A percentile compares a stretch with the other conserved stretches of the same genome.
Evolutionary conservation across 208 protist genomes (phyloP).

Genomic region (Acanthamoeba royreba): DNA sequence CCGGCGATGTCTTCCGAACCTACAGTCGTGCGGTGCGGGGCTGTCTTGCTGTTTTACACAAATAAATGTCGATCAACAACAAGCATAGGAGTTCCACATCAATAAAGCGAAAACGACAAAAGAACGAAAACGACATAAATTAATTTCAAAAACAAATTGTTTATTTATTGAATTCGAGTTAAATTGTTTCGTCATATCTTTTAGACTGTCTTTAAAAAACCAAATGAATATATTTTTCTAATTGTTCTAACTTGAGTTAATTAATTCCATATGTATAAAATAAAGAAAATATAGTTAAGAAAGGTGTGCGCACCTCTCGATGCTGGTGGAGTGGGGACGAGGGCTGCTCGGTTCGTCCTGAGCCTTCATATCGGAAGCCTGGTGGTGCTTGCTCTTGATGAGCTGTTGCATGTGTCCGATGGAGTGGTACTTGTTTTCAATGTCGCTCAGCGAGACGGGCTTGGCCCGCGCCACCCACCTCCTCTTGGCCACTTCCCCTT

Average conservation of each 20-base stretch:
- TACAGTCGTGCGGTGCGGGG: neutral
- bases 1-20: neutral
- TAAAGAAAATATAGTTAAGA: no score
- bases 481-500: neutral
- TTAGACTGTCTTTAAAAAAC: no score
- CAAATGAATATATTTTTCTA: no score
- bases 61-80: neutral
- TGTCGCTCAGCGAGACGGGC: neutral
- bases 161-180: no score
- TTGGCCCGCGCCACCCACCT: neutral
- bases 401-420: neutral
- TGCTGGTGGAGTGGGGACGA: no score
- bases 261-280: no score
- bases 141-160: no score
- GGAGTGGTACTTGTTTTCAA: neutral
- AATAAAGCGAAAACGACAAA: no score
- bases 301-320: no score
- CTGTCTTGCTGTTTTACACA: neutral
- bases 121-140: no score
- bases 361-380: neutral
- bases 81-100: neutral
- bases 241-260: no score
- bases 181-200: no score
- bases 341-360: neutral
- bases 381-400: neutral